Base-by-base conservation (phyloP, 2,329 filamentous ascomycete species). In the Pseudogymnoascus sp. region DNA sequence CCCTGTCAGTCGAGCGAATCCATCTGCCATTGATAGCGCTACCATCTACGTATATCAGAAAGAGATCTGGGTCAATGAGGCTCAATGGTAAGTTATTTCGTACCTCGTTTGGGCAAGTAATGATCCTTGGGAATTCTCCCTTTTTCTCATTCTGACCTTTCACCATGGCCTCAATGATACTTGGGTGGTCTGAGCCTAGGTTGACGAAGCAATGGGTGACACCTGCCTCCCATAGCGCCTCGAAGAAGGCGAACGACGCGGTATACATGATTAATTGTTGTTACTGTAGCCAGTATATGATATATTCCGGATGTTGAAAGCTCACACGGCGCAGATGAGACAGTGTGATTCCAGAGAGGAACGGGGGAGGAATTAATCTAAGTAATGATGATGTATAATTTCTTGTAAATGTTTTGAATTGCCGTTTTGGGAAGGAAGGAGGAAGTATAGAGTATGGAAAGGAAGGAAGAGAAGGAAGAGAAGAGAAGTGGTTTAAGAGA, bases 11-110 rank as follows among this genome's bases (percentile, higher is more conserved):
- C 85, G 80, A 47, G 87, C 87, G 68, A 87, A 90, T 38, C 88
- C 88, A 69, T 90, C 87, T 8, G 88, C 88, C 84, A 89, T 88
- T 32, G 87, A 90, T 8, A 90, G 77, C 5, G 87, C 88, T 5
- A 89, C 87, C 84, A 90, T 88, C 79, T 87, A 65, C 18, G 11
- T 28, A 25, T n/a, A 7, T 35, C 25, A 60, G 18, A 25, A 60
- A 2, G 22, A 9, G 22, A 16, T 50, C 12, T 11, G 22, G 30
- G 38, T 47, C 20, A 39, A 14, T 22, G 22, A n/a, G 22, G 38
- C 58, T 60, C 37, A 16, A 8, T 9, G 11, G 38, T 14, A 9
- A 18, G 2, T n/a, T 50, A 4, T 32, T 8, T 54, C 62, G 18
- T 73, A 85, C 83, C 76, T 90, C 86, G 67, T 88, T 88, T 2